These are phyloP conservation scores for Stephania japonica DNA, from an alignment of 164 flowering plant species.

Conservation along the genomic window DNA sequence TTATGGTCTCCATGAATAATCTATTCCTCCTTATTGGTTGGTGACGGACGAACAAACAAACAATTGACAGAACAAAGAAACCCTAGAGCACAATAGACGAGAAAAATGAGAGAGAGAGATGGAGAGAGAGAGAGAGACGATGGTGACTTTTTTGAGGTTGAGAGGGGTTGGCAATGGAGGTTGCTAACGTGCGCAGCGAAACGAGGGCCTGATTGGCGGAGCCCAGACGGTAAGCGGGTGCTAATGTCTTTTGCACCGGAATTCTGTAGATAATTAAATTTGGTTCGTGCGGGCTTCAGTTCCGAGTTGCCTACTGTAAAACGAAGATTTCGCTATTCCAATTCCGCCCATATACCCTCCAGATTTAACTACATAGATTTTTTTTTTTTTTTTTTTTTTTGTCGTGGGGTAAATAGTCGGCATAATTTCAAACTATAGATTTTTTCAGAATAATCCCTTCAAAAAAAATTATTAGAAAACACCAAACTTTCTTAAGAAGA, in stretches of 20 bases:
- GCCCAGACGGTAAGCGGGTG: not conserved
- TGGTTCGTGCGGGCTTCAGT: slow-evolving; percentile 1
- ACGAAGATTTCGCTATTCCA: too few relatives aligned
- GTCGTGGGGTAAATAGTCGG: too few relatives aligned
- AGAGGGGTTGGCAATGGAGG: not conserved
- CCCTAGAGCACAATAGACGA: not conserved
- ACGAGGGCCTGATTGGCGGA: not conserved
- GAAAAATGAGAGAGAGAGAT: not conserved
- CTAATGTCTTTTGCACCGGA: not conserved
- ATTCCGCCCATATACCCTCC: too few relatives aligned
- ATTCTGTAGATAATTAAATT: not conserved
- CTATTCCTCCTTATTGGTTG: slow-evolving; percentile 32
- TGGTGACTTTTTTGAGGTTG: not conserved
- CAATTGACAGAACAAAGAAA: not conserved
- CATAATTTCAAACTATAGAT: too few relatives aligned
- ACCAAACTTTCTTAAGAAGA: too few relatives aligned
- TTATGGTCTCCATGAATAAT: slow-evolving; percentile 69
- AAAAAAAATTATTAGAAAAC: too few relatives aligned
- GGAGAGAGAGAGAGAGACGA: not conserved
- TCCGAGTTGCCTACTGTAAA: not conserved
- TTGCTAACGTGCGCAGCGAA: not conserved
- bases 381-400: too few relatives aligned
- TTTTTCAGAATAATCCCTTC: too few relatives aligned
- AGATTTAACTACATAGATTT: too few relatives aligned
- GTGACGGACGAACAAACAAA: slow-evolving; percentile 11